These are phyloP conservation scores for Auriscalpium orientale DNA, from an alignment of 768 basidiomycete species.

Conservation along the genomic window DNA sequence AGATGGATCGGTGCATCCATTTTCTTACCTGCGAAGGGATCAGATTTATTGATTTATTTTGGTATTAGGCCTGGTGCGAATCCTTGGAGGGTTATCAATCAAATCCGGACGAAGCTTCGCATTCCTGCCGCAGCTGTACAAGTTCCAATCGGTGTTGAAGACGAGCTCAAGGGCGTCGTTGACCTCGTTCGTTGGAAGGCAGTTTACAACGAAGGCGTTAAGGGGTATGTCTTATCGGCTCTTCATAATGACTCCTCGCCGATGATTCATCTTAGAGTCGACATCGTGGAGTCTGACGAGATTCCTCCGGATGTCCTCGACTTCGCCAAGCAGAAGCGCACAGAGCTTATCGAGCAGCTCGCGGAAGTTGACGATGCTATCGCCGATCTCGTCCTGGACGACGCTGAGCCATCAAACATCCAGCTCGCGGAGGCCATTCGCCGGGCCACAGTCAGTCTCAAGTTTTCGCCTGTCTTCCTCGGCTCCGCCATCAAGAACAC, in stretches of 20 bases:
- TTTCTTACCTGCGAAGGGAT: not conserved
- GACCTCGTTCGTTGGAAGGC: constrained; percentile 94
- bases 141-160: constrained; percentile 88
- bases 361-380: constrained; percentile 95
- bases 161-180: constrained; percentile 82
- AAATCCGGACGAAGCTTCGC: constrained; percentile 85
- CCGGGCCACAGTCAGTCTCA: constrained; percentile 78
- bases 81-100: constrained; percentile 89
- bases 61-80: constrained; percentile 81
- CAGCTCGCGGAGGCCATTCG: constrained; percentile 84
- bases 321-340: constrained; percentile 76
- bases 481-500: constrained; percentile 98
- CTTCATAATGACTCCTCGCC: not conserved
- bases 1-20: constrained; percentile 80
- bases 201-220: constrained; percentile 88
- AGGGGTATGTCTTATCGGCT: constrained; percentile 58
- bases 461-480: constrained; percentile 94
- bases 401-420: constrained; percentile 61
- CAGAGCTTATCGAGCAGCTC: constrained; percentile 88
- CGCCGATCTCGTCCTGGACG: constrained; percentile 85
- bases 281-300: constrained; percentile 76
- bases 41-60: not conserved
- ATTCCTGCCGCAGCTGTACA: constrained; percentile 94
- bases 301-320: constrained; percentile 73
- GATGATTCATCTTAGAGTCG: constrained; percentile 38